Conservation (phyloP, 2,329 filamentous ascomycete genomes). For the Penicillium sp. region DNA sequence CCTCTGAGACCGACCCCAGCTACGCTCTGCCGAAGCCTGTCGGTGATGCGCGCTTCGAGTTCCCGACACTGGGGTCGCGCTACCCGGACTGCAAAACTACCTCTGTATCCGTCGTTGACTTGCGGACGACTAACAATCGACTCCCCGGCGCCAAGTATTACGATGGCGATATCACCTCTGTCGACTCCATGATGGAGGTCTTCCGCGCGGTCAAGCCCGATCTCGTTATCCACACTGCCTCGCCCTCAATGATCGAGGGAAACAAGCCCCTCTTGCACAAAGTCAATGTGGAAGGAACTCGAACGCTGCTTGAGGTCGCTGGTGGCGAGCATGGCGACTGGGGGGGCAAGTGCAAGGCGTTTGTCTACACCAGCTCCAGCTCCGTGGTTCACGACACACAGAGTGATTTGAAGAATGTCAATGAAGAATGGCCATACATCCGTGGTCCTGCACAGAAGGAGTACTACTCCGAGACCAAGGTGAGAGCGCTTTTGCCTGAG, state of each 20-base stretch:
- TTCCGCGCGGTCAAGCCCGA: slow-evolving; percentile 68
- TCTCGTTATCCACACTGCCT: slow-evolving; percentile 88
- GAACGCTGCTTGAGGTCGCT: slow-evolving; percentile 62
- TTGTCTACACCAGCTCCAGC: slow-evolving; percentile 88
- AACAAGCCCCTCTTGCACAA: slow-evolving; percentile 64
- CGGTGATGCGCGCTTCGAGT: slow-evolving; percentile 37
- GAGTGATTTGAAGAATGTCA: slow-evolving; percentile 74
- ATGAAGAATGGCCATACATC: slow-evolving; percentile 76
- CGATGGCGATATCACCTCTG: slow-evolving; percentile 73
- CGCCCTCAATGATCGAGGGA: slow-evolving; percentile 55
- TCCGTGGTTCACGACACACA: slow-evolving; percentile 82
- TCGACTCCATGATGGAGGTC: slow-evolving; percentile 56
- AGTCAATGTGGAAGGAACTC: slow-evolving; percentile 86
- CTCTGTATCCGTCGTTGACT: slow-evolving; percentile 69
- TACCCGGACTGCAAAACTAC: slow-evolving; percentile 46
- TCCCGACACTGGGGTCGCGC: slow-evolving; percentile 37
- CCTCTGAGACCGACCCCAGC: slow-evolving; percentile 43
- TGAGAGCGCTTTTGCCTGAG: slow-evolving; percentile 35
- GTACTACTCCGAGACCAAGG: slow-evolving; percentile 91
- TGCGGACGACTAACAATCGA: slow-evolving; percentile 67
- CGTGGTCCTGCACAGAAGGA: slow-evolving; percentile 66
- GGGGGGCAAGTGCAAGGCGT: slow-evolving; percentile 62
- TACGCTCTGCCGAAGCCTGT: slow-evolving; percentile 37
- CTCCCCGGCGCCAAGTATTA: slow-evolving; percentile 61
- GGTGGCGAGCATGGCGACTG: slow-evolving; percentile 63